Evolutionary conservation across 768 basidiomycete species (phyloP), one percentile per base, ranked within the genome.

Genomic region (Macrocybe gigantea): DNA sequence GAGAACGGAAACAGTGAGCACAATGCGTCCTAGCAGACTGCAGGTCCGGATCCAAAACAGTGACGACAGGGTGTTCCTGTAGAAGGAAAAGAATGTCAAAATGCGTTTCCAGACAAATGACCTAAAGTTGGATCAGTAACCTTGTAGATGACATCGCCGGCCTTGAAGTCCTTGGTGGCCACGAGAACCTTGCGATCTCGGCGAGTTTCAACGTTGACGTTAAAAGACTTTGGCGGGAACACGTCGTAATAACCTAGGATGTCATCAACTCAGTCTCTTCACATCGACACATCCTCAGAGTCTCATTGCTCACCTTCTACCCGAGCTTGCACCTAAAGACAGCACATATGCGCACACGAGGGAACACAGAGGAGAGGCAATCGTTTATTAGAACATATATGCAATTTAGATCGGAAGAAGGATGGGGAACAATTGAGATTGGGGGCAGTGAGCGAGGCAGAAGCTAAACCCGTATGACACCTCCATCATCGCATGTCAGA

Each of bases 141-240:
- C 74, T 77, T 83, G 68, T 90, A 93, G 44, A 93, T 88, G 40
- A 79, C 68, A 49, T 91, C 85, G 41, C 88, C 89, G 2, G 74
- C 73, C 42, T 73, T 64, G 49, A 91, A 74, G 55, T 89, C 84
- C 61, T 83, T 82, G 49, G 69, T 75, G 31, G 80, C 79, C 33
- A 88, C 70, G 33, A 90, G 65, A 22, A 79, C 67, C 58, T 78
- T 80, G 44, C 75, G 77, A 44, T 63, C 58, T 58, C 63, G 58
- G 45, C 65, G 71, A 42, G 63, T 53, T 51, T 80, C 71, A 35
- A 88, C 69, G n/a, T 73, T 67, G 35, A 90, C 85, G 57, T 86
- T 84, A 71, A 74, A 80, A 30, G 68, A 71, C 61, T 80, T 80
- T 31, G 80, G 79, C n/a, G 89, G 89, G 73, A 92, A 93, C 49